Conservation (phyloP, 139 green algal genomes). For the Coccomyxa sp. region DNA sequence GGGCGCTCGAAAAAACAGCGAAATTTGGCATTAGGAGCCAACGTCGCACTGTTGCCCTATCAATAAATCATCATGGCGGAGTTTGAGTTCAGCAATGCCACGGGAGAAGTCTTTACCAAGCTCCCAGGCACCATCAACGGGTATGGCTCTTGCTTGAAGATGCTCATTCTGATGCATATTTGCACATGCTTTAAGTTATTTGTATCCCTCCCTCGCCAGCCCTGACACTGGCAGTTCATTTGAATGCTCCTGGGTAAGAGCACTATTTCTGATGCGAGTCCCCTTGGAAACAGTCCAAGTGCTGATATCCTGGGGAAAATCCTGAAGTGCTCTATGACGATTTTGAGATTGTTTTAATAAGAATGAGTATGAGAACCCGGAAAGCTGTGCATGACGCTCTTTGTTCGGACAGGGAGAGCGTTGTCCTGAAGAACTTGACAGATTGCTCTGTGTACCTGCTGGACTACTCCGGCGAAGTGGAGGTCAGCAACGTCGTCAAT, state of each 20-base stretch:
- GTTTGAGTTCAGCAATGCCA: slow-evolving; percentile 25
- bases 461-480: slow-evolving; percentile 47
- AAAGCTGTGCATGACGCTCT: not conserved
- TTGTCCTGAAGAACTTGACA: slow-evolving; percentile 32
- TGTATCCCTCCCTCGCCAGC: not conserved
- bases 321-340: not conserved
- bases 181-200: not conserved
- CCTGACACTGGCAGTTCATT: not conserved
- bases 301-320: no score
- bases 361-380: no score
- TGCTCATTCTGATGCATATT: not conserved
- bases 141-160: slow-evolving; percentile 12
- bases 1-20: no score
- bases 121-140: slow-evolving; percentile 43
- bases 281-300: no score
- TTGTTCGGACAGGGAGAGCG: slow-evolving; percentile 27
- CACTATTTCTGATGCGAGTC: not conserved
- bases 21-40: not conserved
- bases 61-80: slow-evolving; percentile 15
- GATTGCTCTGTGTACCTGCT: slow-evolving; percentile 54
- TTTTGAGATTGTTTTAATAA: not conserved
- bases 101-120: slow-evolving; percentile 41
- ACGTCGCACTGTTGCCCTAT: not conserved
- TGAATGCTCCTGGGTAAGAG: not conserved
- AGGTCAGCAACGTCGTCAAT: slow-evolving; percentile 40